phyloP scores from a whole-genome alignment of 2,329 filamentous ascomycete species.

The Didymellaceae sp. region DNA sequence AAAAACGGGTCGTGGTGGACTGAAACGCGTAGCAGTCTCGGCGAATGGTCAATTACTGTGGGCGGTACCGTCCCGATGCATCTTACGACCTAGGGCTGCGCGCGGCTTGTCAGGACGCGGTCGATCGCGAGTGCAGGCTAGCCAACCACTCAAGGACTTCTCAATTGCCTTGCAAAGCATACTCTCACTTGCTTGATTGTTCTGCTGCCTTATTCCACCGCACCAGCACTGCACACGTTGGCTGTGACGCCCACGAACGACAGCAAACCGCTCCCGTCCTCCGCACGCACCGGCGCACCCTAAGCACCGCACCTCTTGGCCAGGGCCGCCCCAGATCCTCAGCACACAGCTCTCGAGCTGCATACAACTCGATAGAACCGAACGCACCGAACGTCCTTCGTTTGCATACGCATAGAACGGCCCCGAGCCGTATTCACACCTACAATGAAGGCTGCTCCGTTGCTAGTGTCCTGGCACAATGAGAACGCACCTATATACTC shows the following conservation, averaged over 20 bases:
- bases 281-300: slow-evolving; percentile 17
- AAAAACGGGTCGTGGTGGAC: slow-evolving; percentile 17
- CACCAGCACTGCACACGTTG: neutral
- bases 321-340: slow-evolving; percentile 14
- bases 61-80: slow-evolving; percentile 16
- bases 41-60: slow-evolving; percentile 13
- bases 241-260: slow-evolving; percentile 11
- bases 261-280: slow-evolving; percentile 21
- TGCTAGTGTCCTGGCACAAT: slow-evolving; percentile 99
- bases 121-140: slow-evolving; percentile 25
- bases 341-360: slow-evolving; percentile 9
- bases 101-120: slow-evolving; percentile 29
- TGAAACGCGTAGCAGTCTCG: slow-evolving; percentile 20
- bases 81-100: slow-evolving; percentile 20
- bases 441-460: slow-evolving; percentile 89
- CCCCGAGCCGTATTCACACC: slow-evolving; percentile 30
- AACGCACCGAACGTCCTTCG: neutral
- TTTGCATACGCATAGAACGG: too few relatives aligned
- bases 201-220: neutral
- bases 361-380: neutral
- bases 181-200: neutral
- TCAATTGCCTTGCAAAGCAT: slow-evolving; percentile 28
- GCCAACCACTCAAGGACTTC: slow-evolving; percentile 17
- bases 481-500: slow-evolving; percentile 97
- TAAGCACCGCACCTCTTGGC: slow-evolving; percentile 16